phyloP scores from a whole-genome alignment of 2,329 filamentous ascomycete genomes.

The Diaporthe helianthi region DNA sequence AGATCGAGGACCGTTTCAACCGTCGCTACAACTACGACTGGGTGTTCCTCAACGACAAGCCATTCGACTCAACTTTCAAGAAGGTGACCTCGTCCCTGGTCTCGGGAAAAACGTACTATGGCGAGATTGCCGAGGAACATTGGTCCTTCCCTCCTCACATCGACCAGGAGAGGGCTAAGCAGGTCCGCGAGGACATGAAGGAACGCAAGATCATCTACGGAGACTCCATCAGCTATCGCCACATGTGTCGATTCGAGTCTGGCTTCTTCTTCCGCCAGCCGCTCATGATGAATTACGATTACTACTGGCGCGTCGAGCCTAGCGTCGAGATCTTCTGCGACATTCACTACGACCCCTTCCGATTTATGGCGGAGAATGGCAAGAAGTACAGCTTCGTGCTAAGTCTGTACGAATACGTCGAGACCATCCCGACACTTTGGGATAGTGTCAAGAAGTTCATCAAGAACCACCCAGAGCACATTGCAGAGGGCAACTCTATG shows the following conservation, averaged over 20 bases:
- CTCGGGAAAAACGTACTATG: conserved; percentile 93
- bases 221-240: conserved; percentile 94
- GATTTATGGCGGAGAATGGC: conserved; percentile 91
- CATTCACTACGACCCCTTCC: conserved; percentile 94
- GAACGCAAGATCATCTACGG: conserved; percentile 97
- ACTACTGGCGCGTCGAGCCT: conserved; percentile 99
- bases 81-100: conserved; percentile 87
- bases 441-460: conserved; percentile 96
- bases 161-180: conserved; percentile 89
- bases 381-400: conserved; percentile 99
- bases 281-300: conserved; percentile 95
- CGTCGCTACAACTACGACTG: conserved; percentile 96
- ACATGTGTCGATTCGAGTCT: conserved; percentile 99
- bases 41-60: conserved; percentile 97
- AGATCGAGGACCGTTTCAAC: conserved; percentile 98
- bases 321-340: conserved; percentile 97
- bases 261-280: conserved; percentile 98
- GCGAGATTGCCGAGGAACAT: conserved; percentile 86
- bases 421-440: conserved; percentile 97
- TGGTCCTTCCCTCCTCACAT: conserved; percentile 98
- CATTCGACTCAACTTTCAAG: conserved; percentile 93
- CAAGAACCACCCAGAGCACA: conserved; percentile 85
- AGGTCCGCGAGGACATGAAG: conserved; percentile 93
- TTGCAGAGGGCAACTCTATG: conserved; percentile 85
- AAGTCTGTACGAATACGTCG: conserved; percentile 93